A percentile compares a stretch with the other conserved stretches of the same genome.
phyloP scores from a whole-genome alignment of 495 filamentous ascomycete genomes.

The Friedmanniomyces endolithicus region DNA sequence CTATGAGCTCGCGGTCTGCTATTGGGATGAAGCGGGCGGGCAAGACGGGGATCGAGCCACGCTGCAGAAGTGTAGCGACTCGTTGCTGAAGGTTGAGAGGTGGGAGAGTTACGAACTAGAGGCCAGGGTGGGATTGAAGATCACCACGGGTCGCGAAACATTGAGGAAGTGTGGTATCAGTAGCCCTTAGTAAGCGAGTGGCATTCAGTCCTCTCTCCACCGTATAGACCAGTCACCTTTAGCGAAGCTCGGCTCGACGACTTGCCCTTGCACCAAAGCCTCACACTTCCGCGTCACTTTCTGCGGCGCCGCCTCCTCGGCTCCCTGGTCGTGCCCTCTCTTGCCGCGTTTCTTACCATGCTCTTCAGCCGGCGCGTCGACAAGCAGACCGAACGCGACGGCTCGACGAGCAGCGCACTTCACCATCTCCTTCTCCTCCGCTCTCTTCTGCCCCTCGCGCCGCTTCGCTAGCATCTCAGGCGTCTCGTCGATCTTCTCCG shows the following conservation, averaged over 20 bases:
- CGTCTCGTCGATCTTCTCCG: conserved; percentile 30
- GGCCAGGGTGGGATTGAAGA: conserved; percentile 69
- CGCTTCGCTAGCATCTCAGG: conserved; percentile 29
- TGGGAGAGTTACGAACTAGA: conserved; percentile 87
- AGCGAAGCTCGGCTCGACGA: conserved; percentile 33
- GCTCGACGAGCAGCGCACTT: conserved; percentile 34
- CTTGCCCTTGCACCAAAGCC: conserved; percentile 31
- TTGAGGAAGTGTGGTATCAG: conserved; percentile 43
- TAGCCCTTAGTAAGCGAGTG: not conserved
- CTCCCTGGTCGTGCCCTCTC: not conserved
- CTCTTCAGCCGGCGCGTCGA: not conserved
- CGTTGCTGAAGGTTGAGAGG: conserved; percentile 62
- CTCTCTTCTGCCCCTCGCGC: conserved; percentile 22
- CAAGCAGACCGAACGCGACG: conserved; percentile 36
- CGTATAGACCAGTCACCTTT: conserved; percentile 39
- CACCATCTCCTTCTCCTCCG: conserved; percentile 35
- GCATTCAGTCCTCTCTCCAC: conserved; percentile 28
- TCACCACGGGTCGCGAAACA: conserved; percentile 67
- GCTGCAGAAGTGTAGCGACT: conserved; percentile 54
- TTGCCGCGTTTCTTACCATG: conserved; percentile 3
- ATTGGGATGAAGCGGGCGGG: conserved; percentile 52
- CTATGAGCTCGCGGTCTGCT: conserved; percentile 77
- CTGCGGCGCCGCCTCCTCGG: not conserved
- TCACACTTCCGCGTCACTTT: conserved; percentile 25
- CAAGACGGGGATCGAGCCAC: conserved; percentile 35